These are phyloP conservation scores for Theobroma grandiflorum DNA, from an alignment of 441 rosid species.

Conservation along the genomic window DNA sequence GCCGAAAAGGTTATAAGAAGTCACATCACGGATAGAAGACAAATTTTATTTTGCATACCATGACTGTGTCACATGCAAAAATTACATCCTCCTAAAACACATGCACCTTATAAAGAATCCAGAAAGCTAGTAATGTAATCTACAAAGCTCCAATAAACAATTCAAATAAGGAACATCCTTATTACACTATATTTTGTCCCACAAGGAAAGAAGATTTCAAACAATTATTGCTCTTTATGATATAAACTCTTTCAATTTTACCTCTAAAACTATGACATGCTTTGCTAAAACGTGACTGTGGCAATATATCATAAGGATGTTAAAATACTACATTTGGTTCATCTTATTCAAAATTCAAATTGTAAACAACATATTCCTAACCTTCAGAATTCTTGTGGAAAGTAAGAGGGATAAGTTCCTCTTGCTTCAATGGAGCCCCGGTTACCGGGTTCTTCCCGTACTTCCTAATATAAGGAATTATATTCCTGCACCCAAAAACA, in stretches of 20 bases:
- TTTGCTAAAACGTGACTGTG: background rate
- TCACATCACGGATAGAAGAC: background rate
- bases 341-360: background rate
- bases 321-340: background rate
- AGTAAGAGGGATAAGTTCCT: conserved; percentile 74
- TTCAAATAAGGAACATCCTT: background rate
- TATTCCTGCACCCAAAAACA: conserved; percentile 55
- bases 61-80: background rate
- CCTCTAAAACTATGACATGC: background rate
- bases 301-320: background rate
- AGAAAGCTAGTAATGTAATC: background rate
- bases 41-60: background rate
- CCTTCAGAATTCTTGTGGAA: conserved; percentile 92
- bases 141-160: background rate
- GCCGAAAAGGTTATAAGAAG: background rate
- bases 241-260: background rate
- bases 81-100: background rate
- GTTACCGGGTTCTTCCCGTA: conserved; percentile 90
- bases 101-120: conserved; percentile 1
- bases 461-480: conserved; percentile 84
- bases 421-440: conserved; percentile 74
- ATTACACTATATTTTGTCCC: background rate
- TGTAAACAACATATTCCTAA: conserved; percentile 27
- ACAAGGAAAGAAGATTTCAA: background rate
- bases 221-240: background rate